Evolutionary conservation across 75 land plant genomes (phyloP), one percentile per base, ranked within the genome.

Genomic region (Cryptomeria japonica): DNA sequence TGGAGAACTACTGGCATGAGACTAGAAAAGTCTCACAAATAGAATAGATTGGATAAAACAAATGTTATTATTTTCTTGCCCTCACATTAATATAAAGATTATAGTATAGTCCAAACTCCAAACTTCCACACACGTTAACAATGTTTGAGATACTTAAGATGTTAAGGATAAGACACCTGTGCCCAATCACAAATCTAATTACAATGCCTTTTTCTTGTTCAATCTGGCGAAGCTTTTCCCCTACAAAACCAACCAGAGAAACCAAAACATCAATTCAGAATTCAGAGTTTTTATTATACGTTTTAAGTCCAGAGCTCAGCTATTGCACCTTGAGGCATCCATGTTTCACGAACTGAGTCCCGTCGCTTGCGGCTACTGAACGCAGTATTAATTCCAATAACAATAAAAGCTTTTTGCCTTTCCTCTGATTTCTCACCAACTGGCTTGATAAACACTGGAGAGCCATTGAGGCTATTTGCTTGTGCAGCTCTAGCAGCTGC

Each of bases 351-450:
- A 84, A 97, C 95, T 32, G 99, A 95, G 87, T 97, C 98, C 83
- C 99, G 88, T 88, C 99, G 86, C 87, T 95, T 96, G n/a, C 99
- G 92, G 80, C 99, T 97, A 87, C 94, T 97, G 91, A 97, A 97
- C 58, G 99, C 99, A 85, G 99, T 97, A 88, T 97, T 97, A 64
- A 97, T 96, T 34, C 99, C 98, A 36, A 97, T 86, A 22, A 97
- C 99, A 91, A 97, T 90, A 37, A 96, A 91, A 83, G 93, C 97
- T 88, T 96, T 96, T 85, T 90, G 91, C 78, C 92, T 90, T 16
- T 14, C 72, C 38, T 38, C 86, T 58, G 90, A 76, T 55, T 88
- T 89, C 76, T 86, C 87, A 61, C 75, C 90, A 22, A 87, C 79
- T 37, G 90, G 38, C 44, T 87, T 87, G 44, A 85, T 88, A 28